phyloP scores from a whole-genome alignment of 163 green algal species.

The Volvox carteri region DNA sequence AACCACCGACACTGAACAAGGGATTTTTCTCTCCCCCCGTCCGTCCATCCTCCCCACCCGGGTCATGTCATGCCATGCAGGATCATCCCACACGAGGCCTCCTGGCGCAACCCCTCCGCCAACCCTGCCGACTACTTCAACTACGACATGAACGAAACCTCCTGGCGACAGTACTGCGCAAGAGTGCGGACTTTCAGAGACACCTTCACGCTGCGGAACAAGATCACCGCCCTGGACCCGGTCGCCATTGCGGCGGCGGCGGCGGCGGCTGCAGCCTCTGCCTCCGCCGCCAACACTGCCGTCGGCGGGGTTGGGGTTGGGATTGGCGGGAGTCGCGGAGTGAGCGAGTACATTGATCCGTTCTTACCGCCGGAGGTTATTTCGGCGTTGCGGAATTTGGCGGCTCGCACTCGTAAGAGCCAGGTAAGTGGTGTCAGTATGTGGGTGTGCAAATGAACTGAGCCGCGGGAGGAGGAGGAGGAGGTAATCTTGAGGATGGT shows the following conservation, averaged over 20 bases:
- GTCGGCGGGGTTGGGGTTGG: neutral
- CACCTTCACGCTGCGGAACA: slow-evolving; percentile 46
- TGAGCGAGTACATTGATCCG: slow-evolving; percentile 41
- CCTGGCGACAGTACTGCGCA: slow-evolving; percentile 91
- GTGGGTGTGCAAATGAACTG: too few species aligned
- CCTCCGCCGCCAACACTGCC: neutral
- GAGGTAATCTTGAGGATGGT: too few species aligned
- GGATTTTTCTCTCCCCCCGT: too few species aligned
- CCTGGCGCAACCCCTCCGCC: slow-evolving; percentile 81
- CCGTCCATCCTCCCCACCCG: too few species aligned
- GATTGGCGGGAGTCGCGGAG: too few species aligned
- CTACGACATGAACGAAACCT: slow-evolving; percentile 88
- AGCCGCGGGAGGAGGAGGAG: too few species aligned
- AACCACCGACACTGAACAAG: too few species aligned
- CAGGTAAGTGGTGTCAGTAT: neutral
- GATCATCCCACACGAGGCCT: slow-evolving; percentile 65
- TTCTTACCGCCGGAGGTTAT: slow-evolving; percentile 60
- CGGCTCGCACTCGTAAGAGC: neutral
- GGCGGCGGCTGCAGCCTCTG: neutral
- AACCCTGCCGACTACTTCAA: slow-evolving; percentile 97
- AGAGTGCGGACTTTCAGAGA: slow-evolving; percentile 67
- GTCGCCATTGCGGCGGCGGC: neutral
- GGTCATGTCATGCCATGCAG: too few species aligned
- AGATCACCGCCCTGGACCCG: slow-evolving; percentile 55
- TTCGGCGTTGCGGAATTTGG: slow-evolving; percentile 24